Base-by-base conservation (phyloP, 129 eudicot genomes). In the Flaveria ramosissima region DNA sequence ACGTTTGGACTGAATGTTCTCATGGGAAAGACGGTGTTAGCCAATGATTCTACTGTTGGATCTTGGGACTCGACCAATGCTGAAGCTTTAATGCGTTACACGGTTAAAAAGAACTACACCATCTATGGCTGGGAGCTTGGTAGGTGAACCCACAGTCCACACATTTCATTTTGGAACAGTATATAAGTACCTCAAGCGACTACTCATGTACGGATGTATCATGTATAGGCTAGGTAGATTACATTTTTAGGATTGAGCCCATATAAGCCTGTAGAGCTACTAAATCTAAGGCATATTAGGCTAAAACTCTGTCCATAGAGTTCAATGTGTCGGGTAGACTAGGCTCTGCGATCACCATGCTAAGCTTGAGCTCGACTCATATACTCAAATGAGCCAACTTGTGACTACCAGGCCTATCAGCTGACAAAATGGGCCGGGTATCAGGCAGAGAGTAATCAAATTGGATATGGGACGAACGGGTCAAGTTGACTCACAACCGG, bases 91-190 rank as follows among this genome's bases (percentile, higher is more conserved):
- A 84, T 93, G 8, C 79, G 83, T 56, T 93, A 93, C 47, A 87
- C 97, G 9, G 88, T 87, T 10, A 48, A 84, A 61, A 90, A 88
- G 86, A 87, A 88, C 19, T 88, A 90, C 74, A 51, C 59, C 10
- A 84, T 93, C 1, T 45, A 80, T 24, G 96, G 92, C 14, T 93
- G 98, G 98, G 98, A 93, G 82, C 97, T 93, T 15, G 98, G 98
- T 87, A 84, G 12, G 80, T 75, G 23, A 53, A 73, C 9, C 15
- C 24, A 23, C 15, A 51, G 32, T 6, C 30, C 46, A 15, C 45
- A 36, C 32, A 48, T 24, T 75, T 62, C 12, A 24, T 75, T n/a
- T n/a, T 6, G 30, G 17, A 12, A 15, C 8, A 21, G 2, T 7
- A 43, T 21, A 43, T 68, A 13, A 45, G 11, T 9, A 0, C 1